Conservation (phyloP, 73 alveolate genomes). For the Urostyla sp. region DNA sequence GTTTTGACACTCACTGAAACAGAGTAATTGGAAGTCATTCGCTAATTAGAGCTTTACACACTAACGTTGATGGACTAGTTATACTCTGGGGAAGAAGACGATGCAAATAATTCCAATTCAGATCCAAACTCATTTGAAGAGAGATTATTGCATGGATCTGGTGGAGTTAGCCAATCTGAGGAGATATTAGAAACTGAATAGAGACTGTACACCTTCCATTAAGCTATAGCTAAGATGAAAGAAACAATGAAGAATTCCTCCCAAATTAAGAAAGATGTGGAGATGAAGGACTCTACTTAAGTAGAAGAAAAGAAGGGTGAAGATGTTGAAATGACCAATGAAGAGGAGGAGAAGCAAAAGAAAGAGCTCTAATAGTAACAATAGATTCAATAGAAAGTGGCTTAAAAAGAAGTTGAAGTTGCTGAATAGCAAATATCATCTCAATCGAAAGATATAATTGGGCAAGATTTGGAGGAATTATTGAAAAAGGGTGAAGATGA, state of each 20-base stretch:
- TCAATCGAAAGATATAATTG: background rate
- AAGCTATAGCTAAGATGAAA: conserved; percentile 15
- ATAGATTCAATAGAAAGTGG: background rate
- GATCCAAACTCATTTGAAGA: too few relatives aligned
- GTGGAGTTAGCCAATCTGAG: background rate
- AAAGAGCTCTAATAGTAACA: conserved; percentile 7
- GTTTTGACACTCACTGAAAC: too few relatives aligned
- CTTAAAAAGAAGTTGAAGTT: conserved; percentile 7
- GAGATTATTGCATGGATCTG: too few relatives aligned
- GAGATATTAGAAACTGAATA: background rate
- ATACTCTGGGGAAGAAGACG: too few relatives aligned
- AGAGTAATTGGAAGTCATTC: too few relatives aligned
- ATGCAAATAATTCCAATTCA: too few relatives aligned
- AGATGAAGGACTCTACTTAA: conserved; percentile 11
- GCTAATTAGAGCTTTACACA: too few relatives aligned
- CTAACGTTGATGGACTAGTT: too few relatives aligned
- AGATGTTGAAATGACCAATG: conserved; percentile 48
- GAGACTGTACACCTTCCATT: background rate
- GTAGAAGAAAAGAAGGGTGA: conserved; percentile 41
- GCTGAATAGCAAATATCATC: background rate
- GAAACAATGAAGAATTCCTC: conserved; percentile 11
- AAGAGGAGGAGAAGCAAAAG: conserved; percentile 36
- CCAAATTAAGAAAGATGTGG: conserved; percentile 17
- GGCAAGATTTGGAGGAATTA: conserved; percentile 27
- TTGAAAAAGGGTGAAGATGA: conserved; percentile 34